phyloP scores from a whole-genome alignment of 176 grass and related monocot species.

The Zizania latifolia region DNA sequence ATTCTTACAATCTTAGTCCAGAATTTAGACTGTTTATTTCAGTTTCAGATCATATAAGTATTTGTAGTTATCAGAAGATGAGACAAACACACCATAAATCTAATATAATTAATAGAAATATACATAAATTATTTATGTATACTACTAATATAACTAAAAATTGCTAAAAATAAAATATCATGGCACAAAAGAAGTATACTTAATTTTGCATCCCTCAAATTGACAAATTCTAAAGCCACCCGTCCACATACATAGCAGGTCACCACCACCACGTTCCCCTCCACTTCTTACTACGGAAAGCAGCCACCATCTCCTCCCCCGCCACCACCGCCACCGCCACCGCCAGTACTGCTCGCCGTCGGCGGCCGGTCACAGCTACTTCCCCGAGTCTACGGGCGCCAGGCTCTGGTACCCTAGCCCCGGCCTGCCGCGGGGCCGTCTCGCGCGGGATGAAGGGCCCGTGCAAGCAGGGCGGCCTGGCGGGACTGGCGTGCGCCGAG shows the following conservation, averaged over 20 bases:
- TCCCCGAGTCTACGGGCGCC: background rate
- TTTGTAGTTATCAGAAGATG: too few relatives aligned
- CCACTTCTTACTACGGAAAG: background rate
- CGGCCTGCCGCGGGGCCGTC: background rate
- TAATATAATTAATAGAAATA: too few relatives aligned
- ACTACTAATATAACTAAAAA: too few relatives aligned
- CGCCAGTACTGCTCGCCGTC: background rate
- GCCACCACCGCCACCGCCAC: background rate
- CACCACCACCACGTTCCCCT: background rate
- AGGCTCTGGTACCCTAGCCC: background rate
- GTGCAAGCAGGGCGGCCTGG: conserved; percentile 51
- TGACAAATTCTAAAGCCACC: conserved; percentile 2
- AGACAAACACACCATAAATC: too few relatives aligned
- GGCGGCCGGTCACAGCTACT: background rate
- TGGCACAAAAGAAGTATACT: too few relatives aligned
- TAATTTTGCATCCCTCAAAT: background rate
- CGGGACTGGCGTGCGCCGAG: conserved; percentile 13
- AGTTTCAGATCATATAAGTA: too few relatives aligned
- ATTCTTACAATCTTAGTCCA: too few relatives aligned
- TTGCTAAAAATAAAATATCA: too few relatives aligned
- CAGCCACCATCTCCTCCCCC: background rate
- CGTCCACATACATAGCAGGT: too few relatives aligned
- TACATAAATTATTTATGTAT: too few relatives aligned
- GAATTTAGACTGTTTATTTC: too few relatives aligned
- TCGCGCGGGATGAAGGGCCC: conserved; percentile 31